A percentile compares a stretch with the other conserved stretches of the same genome.
These are phyloP conservation scores for Silene coronaria DNA, from an alignment of 179 eudicot genomes.

Conservation along the genomic window DNA sequence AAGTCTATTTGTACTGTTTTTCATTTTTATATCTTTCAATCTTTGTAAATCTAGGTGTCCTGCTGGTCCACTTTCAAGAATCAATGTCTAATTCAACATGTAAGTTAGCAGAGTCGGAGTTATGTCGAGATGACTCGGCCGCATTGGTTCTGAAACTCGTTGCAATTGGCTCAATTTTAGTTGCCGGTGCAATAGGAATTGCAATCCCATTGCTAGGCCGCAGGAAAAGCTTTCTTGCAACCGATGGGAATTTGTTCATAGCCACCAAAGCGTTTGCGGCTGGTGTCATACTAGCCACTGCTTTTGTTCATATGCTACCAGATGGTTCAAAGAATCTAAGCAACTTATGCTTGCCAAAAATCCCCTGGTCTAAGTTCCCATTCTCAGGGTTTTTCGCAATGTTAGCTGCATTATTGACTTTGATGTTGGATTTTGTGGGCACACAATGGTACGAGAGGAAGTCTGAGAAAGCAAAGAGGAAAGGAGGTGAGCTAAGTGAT, in stretches of 20 bases:
- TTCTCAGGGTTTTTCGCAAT: slow-evolving; percentile 40
- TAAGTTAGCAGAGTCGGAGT: slow-evolving; percentile 10
- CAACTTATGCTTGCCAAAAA: slow-evolving; percentile 31
- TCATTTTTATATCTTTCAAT: neutral
- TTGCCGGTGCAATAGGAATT: slow-evolving; percentile 40
- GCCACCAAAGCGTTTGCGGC: slow-evolving; percentile 53
- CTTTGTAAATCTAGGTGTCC: slow-evolving; percentile 21
- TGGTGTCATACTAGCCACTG: slow-evolving; percentile 54
- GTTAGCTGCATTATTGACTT: slow-evolving; percentile 40
- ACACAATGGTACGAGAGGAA: slow-evolving; percentile 42
- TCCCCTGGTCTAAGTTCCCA: slow-evolving; percentile 41
- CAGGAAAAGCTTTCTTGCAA: slow-evolving; percentile 29
- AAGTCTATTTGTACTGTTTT: neutral
- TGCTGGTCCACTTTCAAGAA: slow-evolving; percentile 22
- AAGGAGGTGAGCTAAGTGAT: slow-evolving; percentile 15
- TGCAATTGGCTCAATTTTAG: slow-evolving; percentile 38
- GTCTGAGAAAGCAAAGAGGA: slow-evolving; percentile 24
- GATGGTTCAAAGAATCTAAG: slow-evolving; percentile 37
- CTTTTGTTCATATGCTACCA: slow-evolving; percentile 51
- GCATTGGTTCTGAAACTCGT: slow-evolving; percentile 33
- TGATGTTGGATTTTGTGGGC: slow-evolving; percentile 41
- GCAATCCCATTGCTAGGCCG: slow-evolving; percentile 40
- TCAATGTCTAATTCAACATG: slow-evolving; percentile 32
- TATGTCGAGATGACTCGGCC: slow-evolving; percentile 36
- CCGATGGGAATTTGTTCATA: slow-evolving; percentile 43